Base-by-base conservation (phyloP, 371 early-diverging fungal species). In the Rhizomucor miehei region DNA sequence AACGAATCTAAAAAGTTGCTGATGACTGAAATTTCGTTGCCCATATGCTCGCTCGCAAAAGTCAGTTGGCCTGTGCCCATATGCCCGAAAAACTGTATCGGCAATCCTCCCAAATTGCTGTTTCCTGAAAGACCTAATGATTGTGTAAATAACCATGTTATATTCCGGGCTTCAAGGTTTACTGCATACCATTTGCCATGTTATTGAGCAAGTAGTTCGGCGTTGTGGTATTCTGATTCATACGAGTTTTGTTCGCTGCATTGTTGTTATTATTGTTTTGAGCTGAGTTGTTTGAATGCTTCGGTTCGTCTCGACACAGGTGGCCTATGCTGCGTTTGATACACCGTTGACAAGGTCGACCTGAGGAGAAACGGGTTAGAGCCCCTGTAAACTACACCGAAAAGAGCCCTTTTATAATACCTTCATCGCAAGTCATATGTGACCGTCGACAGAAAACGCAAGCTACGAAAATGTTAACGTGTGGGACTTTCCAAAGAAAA, bases 311-410 rank as follows among this genome's bases (percentile, higher is more conserved):
- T 43, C 89, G 89, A 69, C 97, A 96, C 53, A 94, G 67, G 62
- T 93, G 91, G 10, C 91, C 90, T 57, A 96, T 96, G 62, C 87
- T 89, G 39, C 95, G 84, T 68, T 92, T 92, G 46, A 96, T 90
- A 69, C 97, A 96, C 23, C 97, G 87, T 63, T 91, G 90, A 69
- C 96, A 96, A 17, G 96, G 96, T 17, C 96, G 85, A 37, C 86
- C 88, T 86, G 46, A 13, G n/a, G 24, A 41, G 49, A 16, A 48
- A 52, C 21, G 24, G 38, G 25, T 29, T 17, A 52, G 43, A 29
- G 19, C 21, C 19, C 6, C 16, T 36, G 40, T 29, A 41, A 46
- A 34, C 50, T 24, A 34, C 34, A 24, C 50, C 24, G n/a, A 21
- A 36, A 24, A 46, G 4, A n/a, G 20, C 36, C 23, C 12, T 40